phyloP scores from a whole-genome alignment of 2,329 filamentous ascomycete species.

The Curvularia verruculosa region DNA sequence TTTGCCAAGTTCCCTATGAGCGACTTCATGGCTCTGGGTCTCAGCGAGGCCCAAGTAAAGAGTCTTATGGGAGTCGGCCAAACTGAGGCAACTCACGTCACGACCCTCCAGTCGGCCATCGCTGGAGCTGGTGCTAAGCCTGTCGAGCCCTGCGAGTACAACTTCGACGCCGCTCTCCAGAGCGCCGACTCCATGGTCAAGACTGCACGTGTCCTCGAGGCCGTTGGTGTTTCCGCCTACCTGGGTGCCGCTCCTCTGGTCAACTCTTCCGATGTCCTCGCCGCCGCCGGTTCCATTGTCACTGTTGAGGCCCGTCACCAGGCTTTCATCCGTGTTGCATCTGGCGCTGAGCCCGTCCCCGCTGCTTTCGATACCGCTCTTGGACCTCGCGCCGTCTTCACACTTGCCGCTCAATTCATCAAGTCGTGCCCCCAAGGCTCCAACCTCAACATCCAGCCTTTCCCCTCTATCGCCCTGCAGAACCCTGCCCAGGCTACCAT shows the following conservation, averaged over 20 bases:
- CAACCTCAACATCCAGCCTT: slow-evolving; percentile 67
- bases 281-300: slow-evolving; percentile 71
- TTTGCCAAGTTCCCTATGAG: slow-evolving; percentile 69
- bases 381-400: slow-evolving; percentile 72
- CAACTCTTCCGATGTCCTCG: slow-evolving; percentile 64
- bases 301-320: slow-evolving; percentile 77
- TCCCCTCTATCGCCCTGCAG: slow-evolving; percentile 63
- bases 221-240: slow-evolving; percentile 73
- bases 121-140: slow-evolving; percentile 67
- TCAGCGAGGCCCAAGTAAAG: slow-evolving; percentile 60
- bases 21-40: slow-evolving; percentile 69
- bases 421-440: slow-evolving; percentile 68
- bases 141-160: slow-evolving; percentile 72
- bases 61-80: slow-evolving; percentile 67
- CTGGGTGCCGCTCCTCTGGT: slow-evolving; percentile 73
- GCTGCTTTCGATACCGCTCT: slow-evolving; percentile 74
- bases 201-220: slow-evolving; percentile 73
- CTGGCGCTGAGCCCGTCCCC: slow-evolving; percentile 65
- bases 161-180: slow-evolving; percentile 66
- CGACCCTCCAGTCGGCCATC: slow-evolving; percentile 64
- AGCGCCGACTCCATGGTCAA: slow-evolving; percentile 70
- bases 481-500: slow-evolving; percentile 55
- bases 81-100: slow-evolving; percentile 69
- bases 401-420: slow-evolving; percentile 76
- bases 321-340: slow-evolving; percentile 70